These are phyloP conservation scores for Coniochaeta sp. DNA, from an alignment of 2,329 filamentous ascomycete species.

Conservation along the genomic window DNA sequence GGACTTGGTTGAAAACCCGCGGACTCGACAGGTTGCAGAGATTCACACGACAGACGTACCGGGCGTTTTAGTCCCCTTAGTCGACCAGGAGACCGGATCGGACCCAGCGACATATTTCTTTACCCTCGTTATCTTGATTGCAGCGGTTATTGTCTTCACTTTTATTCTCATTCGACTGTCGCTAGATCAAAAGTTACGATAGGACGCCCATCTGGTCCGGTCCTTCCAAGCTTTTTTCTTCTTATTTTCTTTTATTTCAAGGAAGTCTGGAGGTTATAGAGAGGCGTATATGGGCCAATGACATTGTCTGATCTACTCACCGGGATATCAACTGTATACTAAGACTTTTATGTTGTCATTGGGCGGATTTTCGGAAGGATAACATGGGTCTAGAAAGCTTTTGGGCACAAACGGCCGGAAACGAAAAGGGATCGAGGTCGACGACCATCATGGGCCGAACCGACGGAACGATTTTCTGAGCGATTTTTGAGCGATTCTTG, in stretches of 20 bases:
- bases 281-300: background rate
- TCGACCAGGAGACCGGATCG: background rate
- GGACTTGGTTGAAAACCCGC: background rate
- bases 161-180: background rate
- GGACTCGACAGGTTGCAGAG: background rate
- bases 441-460: background rate
- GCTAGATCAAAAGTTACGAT: background rate
- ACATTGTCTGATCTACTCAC: background rate
- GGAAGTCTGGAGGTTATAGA: background rate
- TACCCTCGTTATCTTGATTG: background rate
- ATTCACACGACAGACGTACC: background rate
- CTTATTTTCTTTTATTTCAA: background rate
- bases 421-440: background rate
- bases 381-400: background rate
- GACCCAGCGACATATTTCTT: background rate
- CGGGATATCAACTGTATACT: background rate
- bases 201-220: background rate
- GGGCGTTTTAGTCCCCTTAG: background rate
- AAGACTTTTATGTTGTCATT: background rate
- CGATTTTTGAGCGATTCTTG: background rate
- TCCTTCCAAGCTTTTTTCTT: background rate
- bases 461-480: background rate
- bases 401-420: background rate
- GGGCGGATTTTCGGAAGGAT: background rate
- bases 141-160: background rate